Evolutionary conservation across 202 grass and related monocot species (phyloP).

Genomic region (Schoenoplectus triqueter): DNA sequence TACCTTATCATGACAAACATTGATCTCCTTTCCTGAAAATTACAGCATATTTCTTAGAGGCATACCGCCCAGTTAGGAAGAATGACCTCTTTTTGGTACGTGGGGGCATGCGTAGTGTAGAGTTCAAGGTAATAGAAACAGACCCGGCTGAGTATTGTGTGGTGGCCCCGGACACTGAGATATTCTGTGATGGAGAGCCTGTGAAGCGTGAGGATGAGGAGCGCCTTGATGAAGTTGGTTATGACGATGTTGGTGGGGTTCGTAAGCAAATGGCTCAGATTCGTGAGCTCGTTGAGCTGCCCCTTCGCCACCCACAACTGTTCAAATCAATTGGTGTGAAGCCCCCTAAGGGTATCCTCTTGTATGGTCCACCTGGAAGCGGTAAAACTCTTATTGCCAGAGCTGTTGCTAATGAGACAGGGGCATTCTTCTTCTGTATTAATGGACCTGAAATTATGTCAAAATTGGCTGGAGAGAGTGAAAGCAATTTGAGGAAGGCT

Average conservation of each 20-base stretch:
- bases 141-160: slow-evolving; percentile 87
- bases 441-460: slow-evolving; percentile 97
- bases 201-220: slow-evolving; percentile 95
- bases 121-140: slow-evolving; percentile 92
- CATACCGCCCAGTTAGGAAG: slow-evolving; percentile 81
- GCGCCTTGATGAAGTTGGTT: slow-evolving; percentile 81
- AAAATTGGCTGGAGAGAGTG: slow-evolving; percentile 91
- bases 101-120: slow-evolving; percentile 87
- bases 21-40: slow-evolving; percentile 23
- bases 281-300: slow-evolving; percentile 86
- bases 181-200: slow-evolving; percentile 92
- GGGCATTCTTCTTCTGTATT: slow-evolving; percentile 91
- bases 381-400: slow-evolving; percentile 94
- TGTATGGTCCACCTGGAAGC: slow-evolving; percentile 82
- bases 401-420: slow-evolving; percentile 94
- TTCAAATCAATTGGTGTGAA: slow-evolving; percentile 97
- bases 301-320: slow-evolving; percentile 79
- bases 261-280: slow-evolving; percentile 97
- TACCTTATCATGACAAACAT: not conserved
- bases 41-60: slow-evolving; percentile 93
- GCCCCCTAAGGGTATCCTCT: slow-evolving; percentile 86
- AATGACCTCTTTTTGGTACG: slow-evolving; percentile 83
- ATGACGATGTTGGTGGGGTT: slow-evolving; percentile 96
- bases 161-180: slow-evolving; percentile 86
- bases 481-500: slow-evolving; percentile 88